phyloP scores from a whole-genome alignment of 176 grass and related monocot species.

The Stipa capillata region DNA sequence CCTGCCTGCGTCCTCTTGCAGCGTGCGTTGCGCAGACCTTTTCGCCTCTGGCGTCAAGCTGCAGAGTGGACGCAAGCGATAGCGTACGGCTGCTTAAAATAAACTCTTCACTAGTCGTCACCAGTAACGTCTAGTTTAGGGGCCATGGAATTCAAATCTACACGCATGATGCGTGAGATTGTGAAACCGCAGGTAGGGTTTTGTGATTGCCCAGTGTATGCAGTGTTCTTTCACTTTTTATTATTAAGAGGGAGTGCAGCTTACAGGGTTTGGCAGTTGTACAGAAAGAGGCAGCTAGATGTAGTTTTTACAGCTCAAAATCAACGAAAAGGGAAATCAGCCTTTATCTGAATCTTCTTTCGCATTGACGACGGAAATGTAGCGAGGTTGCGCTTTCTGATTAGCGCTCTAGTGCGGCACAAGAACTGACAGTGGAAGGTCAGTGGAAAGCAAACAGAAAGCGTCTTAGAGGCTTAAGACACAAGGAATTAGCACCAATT shows the following conservation, averaged over 20 bases:
- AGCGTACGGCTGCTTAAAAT: neutral
- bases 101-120: neutral
- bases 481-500: neutral
- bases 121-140: neutral
- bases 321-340: neutral
- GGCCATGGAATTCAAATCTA: neutral
- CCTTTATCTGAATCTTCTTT: neutral
- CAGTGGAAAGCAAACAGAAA: slow-evolving; percentile 1
- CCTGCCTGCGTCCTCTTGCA: neutral
- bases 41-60: neutral
- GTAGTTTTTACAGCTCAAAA: neutral
- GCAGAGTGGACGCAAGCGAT: neutral
- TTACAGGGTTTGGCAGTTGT: neutral
- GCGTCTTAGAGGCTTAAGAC: neutral
- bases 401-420: neutral
- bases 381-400: neutral
- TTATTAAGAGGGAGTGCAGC: neutral
- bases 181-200: neutral
- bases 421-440: neutral
- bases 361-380: neutral
- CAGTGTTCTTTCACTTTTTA: neutral
- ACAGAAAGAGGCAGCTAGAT: neutral
- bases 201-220: neutral
- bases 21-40: neutral
- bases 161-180: neutral